Conservation (phyloP, 176 grass and related monocot species). For the Aegilops sharonensis region DNA sequence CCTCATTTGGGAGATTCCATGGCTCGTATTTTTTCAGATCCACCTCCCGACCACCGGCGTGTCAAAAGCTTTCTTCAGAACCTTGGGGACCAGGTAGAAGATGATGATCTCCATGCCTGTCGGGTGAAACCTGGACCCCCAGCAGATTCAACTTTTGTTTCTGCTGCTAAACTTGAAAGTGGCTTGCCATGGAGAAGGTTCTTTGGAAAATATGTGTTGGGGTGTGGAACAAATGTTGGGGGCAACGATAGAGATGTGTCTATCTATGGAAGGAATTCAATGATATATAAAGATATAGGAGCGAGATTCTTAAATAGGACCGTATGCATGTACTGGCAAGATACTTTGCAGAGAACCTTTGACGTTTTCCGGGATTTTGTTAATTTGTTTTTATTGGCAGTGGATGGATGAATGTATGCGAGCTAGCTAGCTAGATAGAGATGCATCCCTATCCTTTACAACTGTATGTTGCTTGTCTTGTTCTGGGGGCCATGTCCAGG, state of each 20-base stretch:
- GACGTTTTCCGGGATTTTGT: not conserved
- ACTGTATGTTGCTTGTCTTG: not conserved
- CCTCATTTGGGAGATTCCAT: slow-evolving; percentile 60
- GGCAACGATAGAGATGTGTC: not conserved
- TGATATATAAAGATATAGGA: not conserved
- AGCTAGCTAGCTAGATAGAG: not conserved
- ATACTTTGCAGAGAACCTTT: not conserved
- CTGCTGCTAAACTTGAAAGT: not conserved
- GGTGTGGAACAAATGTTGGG: not conserved
- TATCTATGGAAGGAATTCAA: not conserved
- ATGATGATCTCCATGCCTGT: slow-evolving; percentile 60
- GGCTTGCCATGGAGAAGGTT: slow-evolving; percentile 16
- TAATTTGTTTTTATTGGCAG: not conserved
- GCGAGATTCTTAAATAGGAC: not conserved
- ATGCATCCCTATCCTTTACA: not conserved
- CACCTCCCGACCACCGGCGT: slow-evolving; percentile 39
- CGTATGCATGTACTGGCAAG: not conserved
- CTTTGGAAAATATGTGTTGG: not conserved
- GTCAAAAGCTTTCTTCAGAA: slow-evolving; percentile 20
- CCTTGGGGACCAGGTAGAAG: slow-evolving; percentile 56
- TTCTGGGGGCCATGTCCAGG: not conserved
- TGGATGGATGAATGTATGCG: not conserved
- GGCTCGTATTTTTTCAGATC: slow-evolving; percentile 66
- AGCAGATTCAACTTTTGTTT: slow-evolving; percentile 12
- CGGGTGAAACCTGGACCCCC: slow-evolving; percentile 61